phyloP scores from a whole-genome alignment of 2,329 filamentous ascomycete genomes.

The Xylaria polymorpha region DNA sequence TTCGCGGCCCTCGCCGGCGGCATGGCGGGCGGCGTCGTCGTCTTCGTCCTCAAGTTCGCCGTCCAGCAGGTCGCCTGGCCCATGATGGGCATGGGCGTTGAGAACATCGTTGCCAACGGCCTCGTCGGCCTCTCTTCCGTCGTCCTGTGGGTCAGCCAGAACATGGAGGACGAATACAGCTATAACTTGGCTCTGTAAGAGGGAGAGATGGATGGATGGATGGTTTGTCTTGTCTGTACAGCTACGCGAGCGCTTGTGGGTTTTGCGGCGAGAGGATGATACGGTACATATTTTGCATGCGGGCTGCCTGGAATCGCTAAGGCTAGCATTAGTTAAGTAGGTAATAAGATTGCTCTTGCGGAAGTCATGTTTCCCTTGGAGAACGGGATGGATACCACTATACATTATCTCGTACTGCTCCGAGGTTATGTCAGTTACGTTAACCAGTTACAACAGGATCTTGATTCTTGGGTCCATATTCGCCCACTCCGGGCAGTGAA shows the following conservation, averaged over 20 bases:
- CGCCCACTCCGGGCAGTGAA: background rate
- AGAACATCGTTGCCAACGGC: slow-evolving; percentile 74
- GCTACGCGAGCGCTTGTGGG: background rate
- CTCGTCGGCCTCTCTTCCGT: slow-evolving; percentile 72
- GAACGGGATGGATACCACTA: background rate
- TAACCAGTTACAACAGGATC: background rate
- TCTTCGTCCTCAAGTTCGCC: slow-evolving; percentile 73
- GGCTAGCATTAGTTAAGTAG: background rate
- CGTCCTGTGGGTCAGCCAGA: slow-evolving; percentile 75
- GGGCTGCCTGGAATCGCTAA: background rate
- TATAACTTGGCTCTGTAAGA: slow-evolving; percentile 72
- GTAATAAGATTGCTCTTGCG: slow-evolving; percentile 15
- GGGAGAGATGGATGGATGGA: background rate
- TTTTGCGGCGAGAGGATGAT: background rate
- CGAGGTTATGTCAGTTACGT: background rate
- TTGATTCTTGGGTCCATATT: background rate
- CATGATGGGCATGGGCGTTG: slow-evolving; percentile 71
- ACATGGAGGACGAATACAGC: slow-evolving; percentile 78
- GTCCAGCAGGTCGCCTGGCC: slow-evolving; percentile 69
- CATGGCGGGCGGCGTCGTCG: slow-evolving; percentile 76
- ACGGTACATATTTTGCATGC: slow-evolving; percentile 1
- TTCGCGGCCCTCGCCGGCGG: slow-evolving; percentile 74
- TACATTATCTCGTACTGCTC: background rate
- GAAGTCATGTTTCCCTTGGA: background rate
- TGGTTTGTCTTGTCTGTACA: background rate